phyloP scores from a whole-genome alignment of 768 basidiomycete genomes.

The Termitomyces sp. region DNA sequence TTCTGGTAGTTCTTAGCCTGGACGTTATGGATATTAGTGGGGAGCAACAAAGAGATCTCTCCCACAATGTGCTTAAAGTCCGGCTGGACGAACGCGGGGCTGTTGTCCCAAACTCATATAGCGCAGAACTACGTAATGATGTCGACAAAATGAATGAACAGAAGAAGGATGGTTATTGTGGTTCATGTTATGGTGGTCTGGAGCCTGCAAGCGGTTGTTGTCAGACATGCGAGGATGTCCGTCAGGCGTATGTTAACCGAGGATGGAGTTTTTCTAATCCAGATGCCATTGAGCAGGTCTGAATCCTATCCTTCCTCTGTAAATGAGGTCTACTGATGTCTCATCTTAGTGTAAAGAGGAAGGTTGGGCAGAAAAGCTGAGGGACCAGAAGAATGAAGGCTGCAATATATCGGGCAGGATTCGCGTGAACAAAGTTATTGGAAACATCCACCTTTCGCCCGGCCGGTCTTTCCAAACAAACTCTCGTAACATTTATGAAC shows the following conservation, averaged over 20 bases:
- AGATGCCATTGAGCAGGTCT: constrained; percentile 86
- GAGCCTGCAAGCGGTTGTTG: constrained; percentile 81
- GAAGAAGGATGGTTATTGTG: constrained; percentile 70
- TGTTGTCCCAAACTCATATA: constrained; percentile 49
- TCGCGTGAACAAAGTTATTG: constrained; percentile 94
- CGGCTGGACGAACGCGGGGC: constrained; percentile 60
- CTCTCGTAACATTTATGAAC: constrained; percentile 72
- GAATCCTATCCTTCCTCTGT: constrained; percentile 14
- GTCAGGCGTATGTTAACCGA: constrained; percentile 80
- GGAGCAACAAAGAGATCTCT: constrained; percentile 85
- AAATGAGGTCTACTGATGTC: neutral
- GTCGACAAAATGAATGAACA: constrained; percentile 70
- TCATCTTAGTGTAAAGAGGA: constrained; percentile 75
- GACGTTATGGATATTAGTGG: constrained; percentile 99
- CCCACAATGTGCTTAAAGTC: constrained; percentile 85
- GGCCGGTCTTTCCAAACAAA: constrained; percentile 93
- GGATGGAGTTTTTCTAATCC: constrained; percentile 96
- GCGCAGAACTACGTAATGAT: constrained; percentile 76
- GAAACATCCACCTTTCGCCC: constrained; percentile 92
- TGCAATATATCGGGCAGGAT: constrained; percentile 91
- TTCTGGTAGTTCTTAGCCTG: constrained; percentile 73
- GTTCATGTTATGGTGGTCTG: constrained; percentile 91
- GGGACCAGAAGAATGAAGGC: constrained; percentile 89
- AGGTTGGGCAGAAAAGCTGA: constrained; percentile 92
- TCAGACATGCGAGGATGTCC: constrained; percentile 93